Evolutionary conservation across 78 protist genomes (phyloP), one percentile per base, ranked within the genome.

Genomic region (Dictyostelium brefeldianum): DNA sequence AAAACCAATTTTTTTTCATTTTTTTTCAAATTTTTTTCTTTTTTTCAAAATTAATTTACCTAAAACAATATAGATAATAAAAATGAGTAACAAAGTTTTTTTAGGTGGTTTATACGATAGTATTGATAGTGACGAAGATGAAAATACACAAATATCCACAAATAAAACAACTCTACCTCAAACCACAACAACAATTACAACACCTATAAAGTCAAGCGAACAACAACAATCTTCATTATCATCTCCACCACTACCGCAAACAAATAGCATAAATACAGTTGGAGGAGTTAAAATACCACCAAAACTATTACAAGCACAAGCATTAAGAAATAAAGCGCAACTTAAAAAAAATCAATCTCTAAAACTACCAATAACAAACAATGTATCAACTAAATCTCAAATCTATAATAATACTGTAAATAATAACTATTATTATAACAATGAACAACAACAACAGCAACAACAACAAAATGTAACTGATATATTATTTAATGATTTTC

Each of bases 261-360:
- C 43, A 36, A 36, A 36, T 36, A 36, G 5, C 43, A 12, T 27
- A n/a, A n/a, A n/a, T n/a, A n/a, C n/a, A n/a, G 43, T 36, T 36
- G 43, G 43, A 36, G 81, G 56, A 36, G 20, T 62, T 41, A 83
- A 70, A 53, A 29, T 83, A 50, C 90, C 90, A 15, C 90, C 90
- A 27, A 83, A 54, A 70, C 20, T 83, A 70, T 54, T 65, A 3
- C 90, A 83, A 36, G 79, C 80, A 14, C 50, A 74, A 2, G 53
- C 48, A 22, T 65, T 47, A 22, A 51, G 67, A 70, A 22, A 36
- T 27, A 43, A 48, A 81, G 11, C 77, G 11, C 57, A 14, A 27
- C 73, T 9, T 5, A 22, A 36, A 20, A 27, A 57, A 47, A 80
- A 67, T 4, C 51, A 80, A 80, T 54, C 56, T 20, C 14, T 10